These are phyloP conservation scores for Licmophora abbreviata DNA, from an alignment of 108 stramenopile genomes.

Conservation along the genomic window DNA sequence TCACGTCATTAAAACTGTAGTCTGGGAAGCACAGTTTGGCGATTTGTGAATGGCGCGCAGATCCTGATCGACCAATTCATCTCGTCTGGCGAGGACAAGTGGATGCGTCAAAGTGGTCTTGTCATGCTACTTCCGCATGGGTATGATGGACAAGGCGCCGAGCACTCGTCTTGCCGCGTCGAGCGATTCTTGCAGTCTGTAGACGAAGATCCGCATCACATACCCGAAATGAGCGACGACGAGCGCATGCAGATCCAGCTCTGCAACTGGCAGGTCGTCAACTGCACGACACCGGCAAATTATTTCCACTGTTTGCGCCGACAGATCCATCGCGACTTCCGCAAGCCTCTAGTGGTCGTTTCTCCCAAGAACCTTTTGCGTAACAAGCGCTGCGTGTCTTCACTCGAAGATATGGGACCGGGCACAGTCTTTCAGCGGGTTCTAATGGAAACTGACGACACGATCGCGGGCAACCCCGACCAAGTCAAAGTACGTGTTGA, in stretches of 20 bases:
- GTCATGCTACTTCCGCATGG: conserved; percentile 96
- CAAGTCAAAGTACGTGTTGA: conserved; percentile 63
- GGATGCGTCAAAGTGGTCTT: conserved; percentile 95
- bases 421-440: conserved; percentile 88
- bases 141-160: conserved; percentile 98
- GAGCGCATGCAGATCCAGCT: conserved; percentile 93
- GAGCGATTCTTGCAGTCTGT: conserved; percentile 96
- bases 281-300: conserved; percentile 97
- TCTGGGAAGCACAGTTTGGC: conserved; percentile 99
- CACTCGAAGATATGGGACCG: conserved; percentile 88
- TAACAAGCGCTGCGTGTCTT: conserved; percentile 79
- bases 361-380: conserved; percentile 96
- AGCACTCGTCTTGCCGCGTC: conserved; percentile 95
- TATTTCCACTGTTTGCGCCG: conserved; percentile 98
- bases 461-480: conserved; percentile 61
- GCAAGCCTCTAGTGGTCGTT: conserved; percentile 96
- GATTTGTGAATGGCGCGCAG: conserved; percentile 99
- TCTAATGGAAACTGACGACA: conserved; percentile 66
- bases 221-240: conserved; percentile 85
- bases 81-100: conserved; percentile 96
- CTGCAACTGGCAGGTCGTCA: conserved; percentile 96
- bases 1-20: no score
- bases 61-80: conserved; percentile 99
- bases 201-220: conserved; percentile 93
- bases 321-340: conserved; percentile 98